These are phyloP conservation scores for Starmerella sp. DNA, from an alignment of 805 yeast genomes.

Conservation along the genomic window DNA sequence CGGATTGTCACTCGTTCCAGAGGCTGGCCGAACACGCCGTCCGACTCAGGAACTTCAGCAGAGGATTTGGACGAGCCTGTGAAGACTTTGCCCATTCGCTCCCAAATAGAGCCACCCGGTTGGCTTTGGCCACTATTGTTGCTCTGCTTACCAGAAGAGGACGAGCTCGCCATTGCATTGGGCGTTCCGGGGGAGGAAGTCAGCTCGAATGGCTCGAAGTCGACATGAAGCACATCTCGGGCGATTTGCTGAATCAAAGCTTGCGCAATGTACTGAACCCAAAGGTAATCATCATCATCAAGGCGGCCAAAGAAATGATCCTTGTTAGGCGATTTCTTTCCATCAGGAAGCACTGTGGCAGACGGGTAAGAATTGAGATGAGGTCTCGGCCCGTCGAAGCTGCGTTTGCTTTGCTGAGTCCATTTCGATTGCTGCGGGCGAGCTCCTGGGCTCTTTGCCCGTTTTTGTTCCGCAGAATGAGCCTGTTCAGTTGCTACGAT, in stretches of 20 bases:
- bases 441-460: not conserved
- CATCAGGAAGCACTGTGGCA: not conserved
- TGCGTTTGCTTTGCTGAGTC: not conserved
- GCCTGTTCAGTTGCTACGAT: constrained; percentile 97
- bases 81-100: constrained; percentile 34
- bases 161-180: not conserved
- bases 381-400: not conserved
- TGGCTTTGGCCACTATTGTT: not conserved
- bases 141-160: not conserved
- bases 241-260: constrained; percentile 33
- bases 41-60: not conserved
- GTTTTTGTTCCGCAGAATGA: not conserved
- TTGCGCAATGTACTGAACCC: constrained; percentile 44
- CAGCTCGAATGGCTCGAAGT: constrained; percentile 18
- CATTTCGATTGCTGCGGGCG: not conserved
- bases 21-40: constrained; percentile 63
- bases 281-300: constrained; percentile 43
- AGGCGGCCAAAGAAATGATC: constrained; percentile 31
- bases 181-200: not conserved
- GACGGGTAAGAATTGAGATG: not conserved
- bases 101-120: constrained; percentile 36
- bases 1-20: constrained; percentile 53
- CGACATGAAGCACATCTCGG: not conserved
- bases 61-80: constrained; percentile 12
- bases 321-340: constrained; percentile 9